Base-by-base conservation (phyloP, 306 rosid genomes). In the Begonia peltatifolia region DNA sequence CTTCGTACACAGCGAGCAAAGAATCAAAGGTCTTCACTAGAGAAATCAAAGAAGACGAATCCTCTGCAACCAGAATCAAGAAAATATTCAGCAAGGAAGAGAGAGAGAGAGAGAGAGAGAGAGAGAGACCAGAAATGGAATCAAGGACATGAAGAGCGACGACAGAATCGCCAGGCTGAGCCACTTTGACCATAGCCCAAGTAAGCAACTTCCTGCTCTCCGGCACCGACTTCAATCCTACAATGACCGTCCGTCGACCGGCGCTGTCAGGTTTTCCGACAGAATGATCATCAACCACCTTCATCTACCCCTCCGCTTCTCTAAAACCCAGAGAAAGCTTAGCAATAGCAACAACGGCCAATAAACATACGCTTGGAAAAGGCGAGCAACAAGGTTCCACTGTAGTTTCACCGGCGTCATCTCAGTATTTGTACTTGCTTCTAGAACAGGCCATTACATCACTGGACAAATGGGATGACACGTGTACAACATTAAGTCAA, bases 161-260 rank as follows among this genome's bases (percentile, higher is more conserved):
- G 73, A 90, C 95, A 35, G 53, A 67, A 74, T 90, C 94, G 11
- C 95, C 99, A 17, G 99, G 74, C 36, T 78, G 74, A 0, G 99
- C 95, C 9, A 81, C 94, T 55, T 90, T 90, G n/a, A 86, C 87
- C 9, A 90, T 87, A 0, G 99, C 85, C 99, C 95, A 90, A 23
- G 94, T 90, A 41, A 90, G 88, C 63, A 90, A 64, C 58, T 86
- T 87, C 53, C 87, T 69, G 64, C 99, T 90, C 13, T 64, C 57
- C 2, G 80, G 56, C 46, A 80, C 94, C 63, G 83, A 62, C 65
- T 72, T 86, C 2, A 90, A 85, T 2, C 92, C 99, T 15, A 86
- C 94, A 14, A 86, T 50, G 9, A 86, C 84, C 53, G 71, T 71
- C 61, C 78, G 76, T 13, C 67, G 64, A 0, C 57, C 71, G 1